phyloP scores from a whole-genome alignment of 2,329 filamentous ascomycete genomes.

The Venturia effusa region DNA sequence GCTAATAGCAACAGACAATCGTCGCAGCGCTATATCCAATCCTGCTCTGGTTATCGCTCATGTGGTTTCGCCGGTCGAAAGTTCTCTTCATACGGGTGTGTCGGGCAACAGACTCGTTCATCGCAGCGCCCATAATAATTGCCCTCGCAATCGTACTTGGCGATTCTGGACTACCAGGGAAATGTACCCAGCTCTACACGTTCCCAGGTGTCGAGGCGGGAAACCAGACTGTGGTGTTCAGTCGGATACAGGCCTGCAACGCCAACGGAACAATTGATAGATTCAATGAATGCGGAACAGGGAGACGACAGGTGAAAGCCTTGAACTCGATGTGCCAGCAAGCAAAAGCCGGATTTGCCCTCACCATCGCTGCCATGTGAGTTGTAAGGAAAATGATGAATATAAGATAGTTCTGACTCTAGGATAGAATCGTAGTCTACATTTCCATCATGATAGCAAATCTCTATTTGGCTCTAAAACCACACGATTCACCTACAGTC shows the following conservation, averaged over 20 bases:
- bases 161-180: neutral
- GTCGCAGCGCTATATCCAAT: neutral
- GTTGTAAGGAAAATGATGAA: neutral
- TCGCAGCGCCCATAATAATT: conserved; percentile 1
- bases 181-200: neutral
- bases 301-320: neutral
- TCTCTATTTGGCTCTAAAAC: neutral
- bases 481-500: neutral
- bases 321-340: neutral
- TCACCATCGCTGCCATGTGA: conserved; percentile 1
- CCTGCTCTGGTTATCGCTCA: conserved; percentile 2
- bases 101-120: conserved; percentile 2
- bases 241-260: neutral
- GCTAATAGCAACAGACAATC: neutral
- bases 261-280: neutral
- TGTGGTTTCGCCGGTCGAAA: neutral
- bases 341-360: conserved; percentile 2
- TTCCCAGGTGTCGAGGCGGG: neutral
- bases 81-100: neutral
- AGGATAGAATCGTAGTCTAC: neutral
- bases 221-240: neutral
- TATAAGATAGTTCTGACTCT: neutral
- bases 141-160: neutral
- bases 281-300: conserved; percentile 4
- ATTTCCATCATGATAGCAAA: neutral